Conservation (phyloP, 805 yeast species). For the Zygotorulaspora sp. region DNA sequence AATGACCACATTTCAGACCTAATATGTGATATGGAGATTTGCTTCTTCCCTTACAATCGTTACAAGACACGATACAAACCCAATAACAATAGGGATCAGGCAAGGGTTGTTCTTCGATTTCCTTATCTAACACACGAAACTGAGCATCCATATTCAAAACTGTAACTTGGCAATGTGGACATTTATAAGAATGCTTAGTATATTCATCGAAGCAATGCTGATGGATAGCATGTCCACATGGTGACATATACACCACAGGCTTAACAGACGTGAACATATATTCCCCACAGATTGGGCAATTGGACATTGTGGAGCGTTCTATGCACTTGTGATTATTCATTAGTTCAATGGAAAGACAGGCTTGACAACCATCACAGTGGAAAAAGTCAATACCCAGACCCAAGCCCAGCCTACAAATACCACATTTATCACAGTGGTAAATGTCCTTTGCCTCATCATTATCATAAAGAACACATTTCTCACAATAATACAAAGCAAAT, state of each 20-base stretch:
- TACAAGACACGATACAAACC: conserved; percentile 72
- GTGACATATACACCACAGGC: conserved; percentile 82
- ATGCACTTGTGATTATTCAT: conserved; percentile 77
- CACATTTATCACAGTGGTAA: conserved; percentile 90
- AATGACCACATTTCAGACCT: conserved; percentile 83
- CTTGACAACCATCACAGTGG: conserved; percentile 87
- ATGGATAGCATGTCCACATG: conserved; percentile 92
- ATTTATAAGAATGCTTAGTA: conserved; percentile 78
- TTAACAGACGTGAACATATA: conserved; percentile 77
- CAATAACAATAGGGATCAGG: conserved; percentile 77
- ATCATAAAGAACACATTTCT: conserved; percentile 75
- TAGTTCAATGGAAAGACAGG: conserved; percentile 77
- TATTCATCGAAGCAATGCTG: conserved; percentile 77
- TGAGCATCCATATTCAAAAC: conserved; percentile 84
- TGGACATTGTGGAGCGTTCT: conserved; percentile 80
- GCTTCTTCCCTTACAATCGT: conserved; percentile 84
- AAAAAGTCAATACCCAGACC: conserved; percentile 87
- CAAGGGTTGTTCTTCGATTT: conserved; percentile 67
- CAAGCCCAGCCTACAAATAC: conserved; percentile 84
- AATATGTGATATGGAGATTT: conserved; percentile 72
- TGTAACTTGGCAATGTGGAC: conserved; percentile 86
- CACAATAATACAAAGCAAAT: conserved; percentile 75
- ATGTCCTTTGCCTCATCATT: conserved; percentile 75
- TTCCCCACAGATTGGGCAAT: conserved; percentile 91
- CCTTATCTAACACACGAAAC: conserved; percentile 80